Base-by-base conservation (phyloP, 2,329 filamentous ascomycete genomes). In the Colletotrichum eremochloae region DNA sequence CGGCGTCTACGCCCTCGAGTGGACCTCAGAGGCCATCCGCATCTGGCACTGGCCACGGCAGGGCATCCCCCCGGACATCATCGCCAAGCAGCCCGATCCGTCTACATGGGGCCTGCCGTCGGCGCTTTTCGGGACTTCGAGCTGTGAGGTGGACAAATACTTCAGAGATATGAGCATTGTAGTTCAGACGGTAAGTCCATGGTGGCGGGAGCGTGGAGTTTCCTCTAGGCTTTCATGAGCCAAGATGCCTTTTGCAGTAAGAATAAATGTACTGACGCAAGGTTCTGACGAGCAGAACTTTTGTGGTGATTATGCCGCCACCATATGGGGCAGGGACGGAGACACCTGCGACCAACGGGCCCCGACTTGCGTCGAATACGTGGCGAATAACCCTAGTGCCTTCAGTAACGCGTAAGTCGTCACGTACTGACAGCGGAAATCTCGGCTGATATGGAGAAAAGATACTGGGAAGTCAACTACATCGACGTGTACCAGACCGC, bases 1-100 rank as follows among this genome's bases (percentile, higher is more conserved):
- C n/a, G 92, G 92, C 38, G 87, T 93, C 3, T 94, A 93, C 75
- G 91, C 90, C 7, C 88, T 92, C 75, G 86, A 92, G 76, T 96
- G 94, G 93, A 91, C 91, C 62, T 82, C 84, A 12, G 81, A 88
- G 1, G 88, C 86, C 68, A 92, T 97, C 79, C 90, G 87, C 68
- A 85, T 96, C 74, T 97, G 92, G 90, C 93, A 93, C 84, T 97
- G 95, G 81, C 84, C 90, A 1, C 88, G 92, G n/a, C 82, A 81
- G 40, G 79, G 81, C 11, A 88, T 95, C 52, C 94, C 94, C 0
- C 77, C 80, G 0, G 91, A 96, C 77, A 91, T 96, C 62, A 80
- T 82, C 5, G 80, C 81, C 42, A 89, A 83, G 67, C 83, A 76
- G 7, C 94, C 94, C 0, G 83, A 92, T 52, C 93, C 94, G 0